These are phyloP conservation scores for Globisporangium heterothallicum DNA, from an alignment of 352 stramenopile species.

Conservation along the genomic window DNA sequence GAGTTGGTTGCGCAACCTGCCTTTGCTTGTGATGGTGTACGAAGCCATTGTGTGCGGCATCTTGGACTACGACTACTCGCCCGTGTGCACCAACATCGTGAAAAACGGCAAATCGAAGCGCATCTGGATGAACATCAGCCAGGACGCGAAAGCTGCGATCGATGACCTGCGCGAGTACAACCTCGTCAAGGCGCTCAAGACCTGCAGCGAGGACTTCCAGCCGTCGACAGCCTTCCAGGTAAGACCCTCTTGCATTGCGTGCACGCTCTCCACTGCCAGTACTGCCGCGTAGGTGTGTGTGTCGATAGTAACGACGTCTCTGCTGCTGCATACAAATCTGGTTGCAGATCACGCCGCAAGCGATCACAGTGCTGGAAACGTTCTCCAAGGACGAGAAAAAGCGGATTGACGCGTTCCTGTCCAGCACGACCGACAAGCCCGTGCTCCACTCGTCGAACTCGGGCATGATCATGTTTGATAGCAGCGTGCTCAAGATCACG, in stretches of 20 bases:
- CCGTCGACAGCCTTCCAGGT: constrained; percentile 93
- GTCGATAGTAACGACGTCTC: no score
- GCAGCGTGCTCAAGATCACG: constrained; percentile 89
- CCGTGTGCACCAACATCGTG: constrained; percentile 92
- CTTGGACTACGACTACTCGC: constrained; percentile 96
- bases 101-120: constrained; percentile 82
- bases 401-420: constrained; percentile 60
- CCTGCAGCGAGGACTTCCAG: constrained; percentile 92
- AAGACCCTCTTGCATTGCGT: no score
- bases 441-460: constrained; percentile 51
- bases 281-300: constrained; percentile 51
- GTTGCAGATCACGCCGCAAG: constrained; percentile 32
- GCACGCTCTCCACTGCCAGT: constrained; percentile 9
- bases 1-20: constrained; percentile 94
- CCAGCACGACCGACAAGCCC: constrained; percentile 17
- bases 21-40: constrained; percentile 95
- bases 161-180: constrained; percentile 94
- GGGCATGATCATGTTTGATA: constrained; percentile 88
- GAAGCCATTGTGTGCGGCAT: constrained; percentile 93
- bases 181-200: constrained; percentile 93
- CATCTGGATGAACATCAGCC: constrained; percentile 93
- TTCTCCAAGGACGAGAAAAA: constrained; percentile 41
- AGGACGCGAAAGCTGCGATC: constrained; percentile 94
- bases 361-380: constrained; percentile 30
- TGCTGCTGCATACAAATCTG: no score